Evolutionary conservation across 2,329 filamentous ascomycete species (phyloP).

Genomic region (Diaporthe batatas): DNA sequence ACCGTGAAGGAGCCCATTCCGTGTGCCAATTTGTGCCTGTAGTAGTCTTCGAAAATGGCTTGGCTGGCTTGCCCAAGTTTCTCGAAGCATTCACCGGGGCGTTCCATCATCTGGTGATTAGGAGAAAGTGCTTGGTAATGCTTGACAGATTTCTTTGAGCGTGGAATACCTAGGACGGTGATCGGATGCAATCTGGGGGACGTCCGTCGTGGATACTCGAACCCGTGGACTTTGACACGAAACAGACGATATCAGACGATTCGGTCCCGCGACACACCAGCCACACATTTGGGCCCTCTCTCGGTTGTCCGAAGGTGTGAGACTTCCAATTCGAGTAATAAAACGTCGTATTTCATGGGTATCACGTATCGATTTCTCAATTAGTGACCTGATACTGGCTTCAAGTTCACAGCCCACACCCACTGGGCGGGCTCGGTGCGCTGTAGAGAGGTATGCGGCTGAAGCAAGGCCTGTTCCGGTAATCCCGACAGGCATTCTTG

Average conservation of each 20-base stretch:
- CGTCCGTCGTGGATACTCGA: background rate
- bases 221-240: background rate
- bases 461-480: background rate
- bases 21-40: background rate
- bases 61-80: background rate
- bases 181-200: constrained; percentile 24
- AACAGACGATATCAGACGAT: constrained; percentile 20
- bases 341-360: background rate
- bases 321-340: constrained; percentile 2
- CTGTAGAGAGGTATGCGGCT: too few relatives aligned
- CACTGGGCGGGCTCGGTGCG: background rate
- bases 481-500: background rate
- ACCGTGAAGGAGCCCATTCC: background rate
- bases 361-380: constrained; percentile 5
- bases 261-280: constrained; percentile 22
- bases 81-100: background rate
- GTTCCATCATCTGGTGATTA: constrained; percentile 1
- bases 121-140: constrained; percentile 8
- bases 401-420: background rate
- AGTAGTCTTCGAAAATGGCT: background rate
- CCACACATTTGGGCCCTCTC: constrained; percentile 6
- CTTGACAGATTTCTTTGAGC: background rate
- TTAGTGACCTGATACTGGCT: background rate
- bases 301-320: constrained; percentile 19
- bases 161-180: background rate